Evolutionary conservation across 1,284 basidiomycete genomes (phyloP), one percentile per base, ranked within the genome.

Genomic region (Sanguinoderma infundibulare): DNA sequence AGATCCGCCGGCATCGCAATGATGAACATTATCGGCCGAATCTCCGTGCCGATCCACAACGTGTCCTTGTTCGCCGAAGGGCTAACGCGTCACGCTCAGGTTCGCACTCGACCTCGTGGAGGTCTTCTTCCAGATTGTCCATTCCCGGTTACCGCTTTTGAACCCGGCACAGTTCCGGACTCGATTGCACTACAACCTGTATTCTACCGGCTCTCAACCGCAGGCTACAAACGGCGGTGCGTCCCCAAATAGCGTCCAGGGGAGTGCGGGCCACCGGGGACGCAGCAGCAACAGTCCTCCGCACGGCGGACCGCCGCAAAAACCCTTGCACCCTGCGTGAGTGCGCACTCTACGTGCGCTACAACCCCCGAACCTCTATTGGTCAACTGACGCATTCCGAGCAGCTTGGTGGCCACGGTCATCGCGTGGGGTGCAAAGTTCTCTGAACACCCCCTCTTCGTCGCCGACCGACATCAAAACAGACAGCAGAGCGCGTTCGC

Each of bases 361-460:
- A 44, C 34, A 35, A 3, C 3, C 9, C 24, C 6, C 15, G 32
- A 15, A 32, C 4, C 3, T 20, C 30, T 14, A 12, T 22, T 3
- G 12, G 34, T 8, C 34, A 51, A 22, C 20, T 51, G 49, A 51
- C 49, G 5, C 20, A 22, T 20, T 32, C 32, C 24, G 52, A 24
- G 17, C 28, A 30, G 36, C 17, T 26, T 96, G 17, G 82, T 97
- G 39, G 95, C 95, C 4, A 90, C 91, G 0, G 89, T 96, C n/a
- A 80, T 98, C 51, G 94, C 95, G 0, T 96, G 93, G 90, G 95
- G 95, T 22, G 89, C 93, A 44, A 94, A 95, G 69, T 97, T 97
- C 74, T 92, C 92, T 10, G 94, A 96, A 68, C 91, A 96, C 72
- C 87, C 90, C 0, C 77, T 95, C 63, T 84, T 97, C 50, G 81